These are phyloP conservation scores for Orbilia quercus DNA, from an alignment of 2,329 filamentous ascomycete species.

Conservation along the genomic window DNA sequence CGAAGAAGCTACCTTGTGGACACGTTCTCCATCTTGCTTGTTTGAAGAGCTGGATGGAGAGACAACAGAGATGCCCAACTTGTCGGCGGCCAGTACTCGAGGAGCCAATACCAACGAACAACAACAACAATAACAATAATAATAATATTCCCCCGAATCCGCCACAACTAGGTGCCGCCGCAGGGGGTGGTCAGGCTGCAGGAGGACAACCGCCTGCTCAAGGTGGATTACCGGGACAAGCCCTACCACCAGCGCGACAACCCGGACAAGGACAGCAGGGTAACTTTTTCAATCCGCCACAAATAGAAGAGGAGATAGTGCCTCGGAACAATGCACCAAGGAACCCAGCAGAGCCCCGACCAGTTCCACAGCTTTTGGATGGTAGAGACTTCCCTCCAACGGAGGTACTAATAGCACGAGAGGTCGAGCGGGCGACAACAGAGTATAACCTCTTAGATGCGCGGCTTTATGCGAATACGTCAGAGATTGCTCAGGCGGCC, in stretches of 20 bases:
- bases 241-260: too few relatives aligned
- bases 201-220: slow-evolving; percentile 13
- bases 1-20: slow-evolving; percentile 95
- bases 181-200: not conserved
- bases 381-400: too few relatives aligned
- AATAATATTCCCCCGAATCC: too few relatives aligned
- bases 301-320: too few relatives aligned
- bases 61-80: slow-evolving; percentile 96
- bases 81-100: slow-evolving; percentile 84
- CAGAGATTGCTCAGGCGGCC: slow-evolving; percentile 12
- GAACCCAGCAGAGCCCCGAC: slow-evolving; percentile 32
- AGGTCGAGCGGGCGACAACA: not conserved
- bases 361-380: slow-evolving; percentile 15
- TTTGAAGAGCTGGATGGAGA: slow-evolving; percentile 94
- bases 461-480: slow-evolving; percentile 14
- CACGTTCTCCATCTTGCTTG: slow-evolving; percentile 95
- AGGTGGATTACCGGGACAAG: slow-evolving; percentile 5
- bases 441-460: not conserved
- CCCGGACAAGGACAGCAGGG: too few relatives aligned
- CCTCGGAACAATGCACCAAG: not conserved
- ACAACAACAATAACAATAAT: too few relatives aligned
- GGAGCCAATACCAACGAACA: slow-evolving; percentile 55
- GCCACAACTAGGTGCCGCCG: not conserved
- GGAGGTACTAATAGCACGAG: too few relatives aligned
- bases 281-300: not conserved